Conservation (phyloP, 352 stramenopile genomes). For the Phytophthora pini region DNA sequence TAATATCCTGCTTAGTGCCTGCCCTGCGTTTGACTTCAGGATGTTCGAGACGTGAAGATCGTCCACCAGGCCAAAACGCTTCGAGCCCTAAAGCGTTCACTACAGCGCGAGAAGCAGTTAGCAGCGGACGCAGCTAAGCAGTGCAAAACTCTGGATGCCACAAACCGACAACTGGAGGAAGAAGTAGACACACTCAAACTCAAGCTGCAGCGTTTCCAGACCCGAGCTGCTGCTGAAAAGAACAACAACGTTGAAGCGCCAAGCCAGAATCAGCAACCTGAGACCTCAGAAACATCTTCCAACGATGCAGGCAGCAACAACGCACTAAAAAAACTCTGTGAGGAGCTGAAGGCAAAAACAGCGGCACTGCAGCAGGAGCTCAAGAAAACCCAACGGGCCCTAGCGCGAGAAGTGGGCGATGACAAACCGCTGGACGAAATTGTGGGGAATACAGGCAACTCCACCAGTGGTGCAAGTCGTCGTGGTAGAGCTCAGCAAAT, state of each 20-base stretch:
- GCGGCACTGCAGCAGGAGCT: slow-evolving; percentile 61
- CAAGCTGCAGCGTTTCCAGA: slow-evolving; percentile 62
- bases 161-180: slow-evolving; percentile 51
- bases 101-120: slow-evolving; percentile 69
- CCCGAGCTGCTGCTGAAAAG: slow-evolving; percentile 39
- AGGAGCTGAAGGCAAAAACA: slow-evolving; percentile 71
- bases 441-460: slow-evolving; percentile 35
- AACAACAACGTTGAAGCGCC: slow-evolving; percentile 3
- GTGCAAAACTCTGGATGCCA: slow-evolving; percentile 42
- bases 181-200: slow-evolving; percentile 71
- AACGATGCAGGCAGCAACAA: slow-evolving; percentile 2
- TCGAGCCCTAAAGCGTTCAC: slow-evolving; percentile 56
- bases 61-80: slow-evolving; percentile 80
- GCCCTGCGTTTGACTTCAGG: slow-evolving; percentile 34
- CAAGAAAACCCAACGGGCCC: slow-evolving; percentile 74
- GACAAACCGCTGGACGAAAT: slow-evolving; percentile 62
- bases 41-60: slow-evolving; percentile 81
- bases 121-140: slow-evolving; percentile 48
- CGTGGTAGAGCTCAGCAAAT: slow-evolving; percentile 85
- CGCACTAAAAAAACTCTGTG: slow-evolving; percentile 53
- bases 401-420: slow-evolving; percentile 72
- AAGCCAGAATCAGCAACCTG: slow-evolving; percentile 6
- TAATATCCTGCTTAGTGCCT: slow-evolving; percentile 6
- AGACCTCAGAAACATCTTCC: background rate
- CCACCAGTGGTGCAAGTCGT: slow-evolving; percentile 33